Evolutionary conservation across 2,329 filamentous ascomycete species (phyloP).

Genomic region (Colletotrichum costaricense): DNA sequence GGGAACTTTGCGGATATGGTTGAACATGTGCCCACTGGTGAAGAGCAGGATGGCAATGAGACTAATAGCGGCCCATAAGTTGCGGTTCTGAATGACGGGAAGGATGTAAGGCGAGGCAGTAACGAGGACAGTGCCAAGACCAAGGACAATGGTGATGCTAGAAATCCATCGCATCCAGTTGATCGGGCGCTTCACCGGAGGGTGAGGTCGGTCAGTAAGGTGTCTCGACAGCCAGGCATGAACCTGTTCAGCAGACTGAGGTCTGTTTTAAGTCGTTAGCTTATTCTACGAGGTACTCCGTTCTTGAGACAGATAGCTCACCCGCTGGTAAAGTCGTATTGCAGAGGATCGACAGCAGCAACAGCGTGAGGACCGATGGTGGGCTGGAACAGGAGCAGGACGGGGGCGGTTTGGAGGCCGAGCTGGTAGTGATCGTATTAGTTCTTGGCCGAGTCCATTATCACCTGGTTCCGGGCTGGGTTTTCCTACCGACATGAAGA

Average conservation of each 20-base stretch:
- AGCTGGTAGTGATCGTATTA: constrained; percentile 67
- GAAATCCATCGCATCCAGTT: constrained; percentile 85
- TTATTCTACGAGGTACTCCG: background rate
- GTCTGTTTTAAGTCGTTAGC: constrained; percentile 56
- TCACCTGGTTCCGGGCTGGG: background rate
- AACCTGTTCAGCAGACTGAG: constrained; percentile 80
- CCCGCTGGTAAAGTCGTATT: constrained; percentile 89
- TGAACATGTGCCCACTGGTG: constrained; percentile 99
- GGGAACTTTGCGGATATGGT: constrained; percentile 95
- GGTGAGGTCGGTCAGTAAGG: constrained; percentile 82
- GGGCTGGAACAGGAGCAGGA: constrained; percentile 88
- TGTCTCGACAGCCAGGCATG: constrained; percentile 84
- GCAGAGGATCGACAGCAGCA: constrained; percentile 73
- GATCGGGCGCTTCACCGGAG: constrained; percentile 82
- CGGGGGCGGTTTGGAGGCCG: constrained; percentile 91
- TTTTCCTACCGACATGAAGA: constrained; percentile 84
- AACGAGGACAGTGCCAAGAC: constrained; percentile 73
- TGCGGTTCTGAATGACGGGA: constrained; percentile 88
- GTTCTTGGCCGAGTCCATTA: background rate
- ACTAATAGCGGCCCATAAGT: constrained; percentile 91
- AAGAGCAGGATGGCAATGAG: constrained; percentile 92
- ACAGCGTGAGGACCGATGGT: constrained; percentile 85
- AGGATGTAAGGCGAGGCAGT: constrained; percentile 83
- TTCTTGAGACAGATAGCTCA: constrained; percentile 53
- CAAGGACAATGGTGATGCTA: constrained; percentile 75